Evolutionary conservation across 176 grass and related monocot genomes (phyloP), one percentile per base, ranked within the genome.

Genomic region (Chrysopogon serrulatus): DNA sequence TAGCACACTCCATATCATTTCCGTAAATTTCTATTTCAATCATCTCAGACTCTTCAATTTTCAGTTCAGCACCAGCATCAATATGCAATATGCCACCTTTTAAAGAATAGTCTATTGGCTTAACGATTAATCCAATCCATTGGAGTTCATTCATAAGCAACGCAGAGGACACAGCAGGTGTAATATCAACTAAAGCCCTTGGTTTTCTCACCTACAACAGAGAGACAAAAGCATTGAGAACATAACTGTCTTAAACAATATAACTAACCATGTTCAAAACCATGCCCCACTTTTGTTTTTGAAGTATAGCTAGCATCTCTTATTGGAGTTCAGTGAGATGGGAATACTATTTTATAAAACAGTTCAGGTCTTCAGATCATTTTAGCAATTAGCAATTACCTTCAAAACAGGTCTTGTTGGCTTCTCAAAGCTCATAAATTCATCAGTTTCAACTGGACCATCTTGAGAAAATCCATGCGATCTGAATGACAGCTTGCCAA

Each of bases 391-490:
- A 65, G 79, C 4, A 68, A 68, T 68, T 90, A 96, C 97, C 93
- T 96, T 99, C 82, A 99, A 89, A 88, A 99, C 91, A 79, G 93
- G 91, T 76, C 91, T 88, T 69, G 93, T 94, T 84, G 97, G 97
- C 78, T 94, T 99, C 74, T 99, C 93, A 79, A 94, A 96, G 74
- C 96, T 99, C 93, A 99, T 96, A 76, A 96, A 94, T 72, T 99
- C 97, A 79, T 99, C 97, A 76, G 74, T 94, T 61, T 91, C 93
- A 48, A 89, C 86, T 27, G 97, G 91, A 66, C 97, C 93, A 49
- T 87, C 97, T 85, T 99, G 94, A 80, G 97, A 94, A 89, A 99
- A 96, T 77, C 90, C 90, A 92, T 99, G 97, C 4, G 93, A 99
- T 81, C 97, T 94, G 78, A 99, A 96, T 90, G 88, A 91, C 43